These are phyloP conservation scores for Ottelia alismoides DNA, from an alignment of 106 monocot species.

Conservation along the genomic window DNA sequence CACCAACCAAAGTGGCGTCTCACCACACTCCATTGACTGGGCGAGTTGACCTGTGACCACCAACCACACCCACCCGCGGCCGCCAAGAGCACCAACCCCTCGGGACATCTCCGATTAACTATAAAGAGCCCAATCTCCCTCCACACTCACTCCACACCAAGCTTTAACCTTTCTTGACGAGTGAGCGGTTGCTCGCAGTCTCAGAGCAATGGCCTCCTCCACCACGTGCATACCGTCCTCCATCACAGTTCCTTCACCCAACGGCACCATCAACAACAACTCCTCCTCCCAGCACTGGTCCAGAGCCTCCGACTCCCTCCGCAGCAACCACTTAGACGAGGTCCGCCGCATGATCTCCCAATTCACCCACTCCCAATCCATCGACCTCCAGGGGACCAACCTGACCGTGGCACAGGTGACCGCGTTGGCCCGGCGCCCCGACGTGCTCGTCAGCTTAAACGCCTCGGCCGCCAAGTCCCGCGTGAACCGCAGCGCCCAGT, in stretches of 20 bases:
- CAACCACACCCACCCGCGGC: too few relatives aligned
- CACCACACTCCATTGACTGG: too few relatives aligned
- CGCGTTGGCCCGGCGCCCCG: slow-evolving; percentile 8
- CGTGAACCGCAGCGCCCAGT: slow-evolving; percentile 24
- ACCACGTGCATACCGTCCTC: too few relatives aligned
- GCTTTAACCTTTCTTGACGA: too few relatives aligned
- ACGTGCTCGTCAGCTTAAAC: slow-evolving; percentile 8
- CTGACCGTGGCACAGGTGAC: slow-evolving; percentile 30
- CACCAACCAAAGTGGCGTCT: too few relatives aligned
- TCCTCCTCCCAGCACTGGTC: slow-evolving; percentile 22
- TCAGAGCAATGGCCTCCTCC: too few relatives aligned
- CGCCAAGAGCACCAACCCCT: too few relatives aligned
- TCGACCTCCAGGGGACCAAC: slow-evolving; percentile 22
- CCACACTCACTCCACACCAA: too few relatives aligned
- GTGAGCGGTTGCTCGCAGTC: too few relatives aligned
- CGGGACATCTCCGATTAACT: too few relatives aligned
- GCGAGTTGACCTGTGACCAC: too few relatives aligned
- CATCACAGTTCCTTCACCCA: background rate
- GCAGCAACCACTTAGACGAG: slow-evolving; percentile 28
- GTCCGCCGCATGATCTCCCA: slow-evolving; percentile 22
- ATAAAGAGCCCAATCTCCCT: too few relatives aligned
- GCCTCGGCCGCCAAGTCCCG: slow-evolving; percentile 7
- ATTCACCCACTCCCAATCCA: slow-evolving; percentile 3
- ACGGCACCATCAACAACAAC: background rate
- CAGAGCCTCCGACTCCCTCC: slow-evolving; percentile 19